Conservation (phyloP, 169 alveolate genomes). For the Babesia sp. region DNA sequence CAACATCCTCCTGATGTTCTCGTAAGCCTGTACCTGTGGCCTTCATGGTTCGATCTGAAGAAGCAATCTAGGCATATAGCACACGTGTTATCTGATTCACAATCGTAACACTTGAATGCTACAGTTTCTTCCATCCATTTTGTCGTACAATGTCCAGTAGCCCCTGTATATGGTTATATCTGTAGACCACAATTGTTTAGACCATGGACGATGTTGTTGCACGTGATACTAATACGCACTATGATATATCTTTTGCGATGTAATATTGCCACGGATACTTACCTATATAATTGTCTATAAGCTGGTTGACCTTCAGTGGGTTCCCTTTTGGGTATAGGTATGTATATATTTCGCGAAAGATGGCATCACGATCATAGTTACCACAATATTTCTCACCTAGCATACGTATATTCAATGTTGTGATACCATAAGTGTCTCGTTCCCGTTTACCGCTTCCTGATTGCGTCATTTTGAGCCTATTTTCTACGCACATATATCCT, state of each 20-base stretch:
- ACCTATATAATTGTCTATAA: constrained; percentile 12
- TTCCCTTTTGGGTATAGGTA: constrained; percentile 44
- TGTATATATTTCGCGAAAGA: constrained; percentile 41
- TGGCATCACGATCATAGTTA: constrained; percentile 5
- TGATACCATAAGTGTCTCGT: not conserved
- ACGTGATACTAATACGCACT: not conserved
- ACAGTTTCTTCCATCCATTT: constrained; percentile 67
- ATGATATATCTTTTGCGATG: too few relatives aligned
- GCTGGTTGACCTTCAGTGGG: constrained; percentile 14
- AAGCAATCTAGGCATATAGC: constrained; percentile 64
- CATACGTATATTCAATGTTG: not conserved
- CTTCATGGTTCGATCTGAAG: constrained; percentile 57
- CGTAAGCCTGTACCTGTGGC: constrained; percentile 48
- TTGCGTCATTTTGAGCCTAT: not conserved
- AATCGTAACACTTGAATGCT: constrained; percentile 65
- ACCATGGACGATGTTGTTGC: not conserved
- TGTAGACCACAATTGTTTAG: not conserved
- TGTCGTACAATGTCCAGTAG: constrained; percentile 56
- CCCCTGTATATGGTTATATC: not conserved
- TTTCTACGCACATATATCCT: not conserved
- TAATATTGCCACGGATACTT: not conserved
- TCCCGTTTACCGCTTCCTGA: not conserved
- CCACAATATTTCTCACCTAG: not conserved
- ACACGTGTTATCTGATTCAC: constrained; percentile 65
- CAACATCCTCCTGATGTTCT: constrained; percentile 68